Evolutionary conservation across 495 filamentous ascomycete species (phyloP).

Genomic region (Tuber aestivum): DNA sequence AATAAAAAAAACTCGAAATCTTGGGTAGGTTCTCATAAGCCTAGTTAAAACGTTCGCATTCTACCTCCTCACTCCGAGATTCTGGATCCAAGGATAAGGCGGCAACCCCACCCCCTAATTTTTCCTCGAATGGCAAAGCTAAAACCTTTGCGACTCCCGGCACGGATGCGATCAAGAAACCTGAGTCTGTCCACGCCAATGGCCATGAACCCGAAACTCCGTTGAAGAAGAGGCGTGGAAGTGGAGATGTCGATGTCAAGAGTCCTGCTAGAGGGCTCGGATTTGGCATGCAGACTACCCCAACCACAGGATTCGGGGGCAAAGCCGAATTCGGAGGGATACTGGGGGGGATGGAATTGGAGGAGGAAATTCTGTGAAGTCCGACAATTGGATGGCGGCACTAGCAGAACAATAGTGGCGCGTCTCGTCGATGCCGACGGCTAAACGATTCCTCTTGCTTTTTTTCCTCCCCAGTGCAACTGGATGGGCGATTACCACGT

Average conservation of each 20-base stretch:
- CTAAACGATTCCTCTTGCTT: constrained; percentile 1
- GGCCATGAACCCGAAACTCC: constrained; percentile 37
- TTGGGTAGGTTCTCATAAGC: constrained; percentile 31
- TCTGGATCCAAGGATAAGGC: constrained; percentile 28
- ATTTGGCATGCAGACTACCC: constrained; percentile 27
- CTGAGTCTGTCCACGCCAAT: constrained; percentile 8
- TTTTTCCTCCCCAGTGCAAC: constrained; percentile 14
- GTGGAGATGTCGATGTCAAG: constrained; percentile 37
- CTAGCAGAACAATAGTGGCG: constrained; percentile 33
- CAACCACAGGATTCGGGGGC: constrained; percentile 29
- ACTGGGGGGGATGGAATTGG: constrained; percentile 34
- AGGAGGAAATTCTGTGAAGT: constrained; percentile 36
- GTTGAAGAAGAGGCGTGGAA: constrained; percentile 39
- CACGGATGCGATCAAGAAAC: constrained; percentile 4
- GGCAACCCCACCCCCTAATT: constrained; percentile 23
- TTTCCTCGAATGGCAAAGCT: constrained; percentile 16
- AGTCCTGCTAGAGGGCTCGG: constrained; percentile 32
- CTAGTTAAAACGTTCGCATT: constrained; percentile 93
- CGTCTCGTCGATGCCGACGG: not conserved
- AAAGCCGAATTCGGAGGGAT: constrained; percentile 39
- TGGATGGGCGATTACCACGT: not conserved
- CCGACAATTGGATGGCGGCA: constrained; percentile 33
- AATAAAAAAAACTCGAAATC: not conserved
- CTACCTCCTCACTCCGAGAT: constrained; percentile 48
- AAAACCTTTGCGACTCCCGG: constrained; percentile 14